Evolutionary conservation across 352 stramenopile species (phyloP), one percentile per base, ranked within the genome.

Genomic region (Elongisporangium anandrum): DNA sequence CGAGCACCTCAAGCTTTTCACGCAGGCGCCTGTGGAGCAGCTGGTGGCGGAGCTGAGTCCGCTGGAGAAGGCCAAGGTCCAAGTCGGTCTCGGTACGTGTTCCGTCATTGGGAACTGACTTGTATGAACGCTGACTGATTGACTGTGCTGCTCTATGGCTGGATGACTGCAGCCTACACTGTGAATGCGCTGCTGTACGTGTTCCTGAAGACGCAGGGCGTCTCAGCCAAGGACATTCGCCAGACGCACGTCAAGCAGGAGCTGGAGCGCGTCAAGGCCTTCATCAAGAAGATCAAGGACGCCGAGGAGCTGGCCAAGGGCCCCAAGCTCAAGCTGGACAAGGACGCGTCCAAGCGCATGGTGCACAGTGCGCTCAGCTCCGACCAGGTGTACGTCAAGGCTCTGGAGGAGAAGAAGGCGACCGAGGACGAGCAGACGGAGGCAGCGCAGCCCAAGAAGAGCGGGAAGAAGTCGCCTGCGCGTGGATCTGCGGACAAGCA

Each of bases 231-330:
- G 73, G 87, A 96, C 66, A 89, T 92, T 56, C 79, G 87, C 4
- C 85, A 94, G 68, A 93, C 84, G n/a, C 85, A 96, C 62, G 85
- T 96, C 21, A 96, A 96, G 69, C 83, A 94, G 64, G 87, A 96
- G 55, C 73, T 96, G 66, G 87, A 96, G 48, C 87, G 87, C 29
- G 87, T 96, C 45, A 94, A 96, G 68, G 60, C 68, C 15, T 96
- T 94, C 58, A 83, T 96, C 51, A 90, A 94, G 70, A 94, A 92
- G 60, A 96, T 96, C 61, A 96, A 92, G 60, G 85, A 92, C 59
- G 75, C 84, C n/a, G 85, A 96, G 57, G 84, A 92, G 60, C 65
- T 92, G 29, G 74, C 77, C 0, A 92, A 92, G 69, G 82, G 81
- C 0, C 87, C 83, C 4, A 83, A 83, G 56, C 66, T 94, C 22